Evolutionary conservation across 352 stramenopile genomes (phyloP), one percentile per base, ranked within the genome.

Genomic region (Globisporangium abappressorium): DNA sequence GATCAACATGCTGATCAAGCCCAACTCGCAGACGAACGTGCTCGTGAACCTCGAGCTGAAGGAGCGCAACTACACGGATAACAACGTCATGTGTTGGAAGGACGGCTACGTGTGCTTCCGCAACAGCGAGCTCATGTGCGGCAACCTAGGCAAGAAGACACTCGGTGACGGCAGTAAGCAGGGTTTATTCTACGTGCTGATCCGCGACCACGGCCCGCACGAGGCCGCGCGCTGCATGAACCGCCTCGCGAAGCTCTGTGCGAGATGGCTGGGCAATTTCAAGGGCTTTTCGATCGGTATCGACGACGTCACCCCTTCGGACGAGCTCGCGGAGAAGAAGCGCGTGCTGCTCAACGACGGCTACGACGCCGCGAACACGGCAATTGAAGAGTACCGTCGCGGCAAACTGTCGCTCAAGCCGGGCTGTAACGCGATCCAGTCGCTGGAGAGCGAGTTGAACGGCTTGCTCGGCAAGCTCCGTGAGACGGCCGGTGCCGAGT

Each of bases 201-300:
- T 99, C 60, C 92, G 97, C 49, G 98, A 99, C 75, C 97, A 98
- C 70, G 92, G 95, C 11, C 69, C 89, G 20, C 69, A 89, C 7
- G 88, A 98, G 59, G 98, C 97, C 33, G 97, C 98, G 4, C 85
- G 89, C 14, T 97, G 95, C 74, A 99, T 99, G 97, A 98, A 99
- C 80, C 95, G 98, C 43, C 89, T 99, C 57, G 96, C 98, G 0
- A 99, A 99, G 78, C 82, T 99, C 15, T 99, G 96, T 69, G 91
- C 92, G 11, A 84, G 96, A n/a, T 99, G 97, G 82, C 89, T 99
- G 41, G 97, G 97, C n/a, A 92, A 96, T 70, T 97, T 98, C 75
- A 86, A 94, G 71, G 98, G 98, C 0, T 99, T 99, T 71, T 99
- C 95, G 20, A 99, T 99, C 55, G 98, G 98, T 49, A 99, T 99